Percentiles rank a stretch among this genome's conserved stretches.
These are phyloP conservation scores for Dictyostelium capitatum DNA, from an alignment of 78 protist genomes.

Conservation along the genomic window DNA sequence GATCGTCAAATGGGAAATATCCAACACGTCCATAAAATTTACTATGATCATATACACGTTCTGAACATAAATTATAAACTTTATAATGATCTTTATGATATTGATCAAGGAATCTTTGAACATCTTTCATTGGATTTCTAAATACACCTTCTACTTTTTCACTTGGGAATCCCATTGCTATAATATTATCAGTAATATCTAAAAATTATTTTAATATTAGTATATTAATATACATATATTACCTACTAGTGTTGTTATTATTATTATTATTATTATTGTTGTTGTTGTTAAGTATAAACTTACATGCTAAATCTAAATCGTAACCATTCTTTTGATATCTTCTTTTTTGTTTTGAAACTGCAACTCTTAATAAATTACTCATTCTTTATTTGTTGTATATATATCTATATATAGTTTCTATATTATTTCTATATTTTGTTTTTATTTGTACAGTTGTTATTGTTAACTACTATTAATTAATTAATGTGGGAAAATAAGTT, in stretches of 20 bases:
- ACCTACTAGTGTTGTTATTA: too few relatives aligned
- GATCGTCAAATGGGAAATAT: slow-evolving; percentile 89
- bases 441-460: not conserved
- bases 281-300: too few relatives aligned
- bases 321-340: slow-evolving; percentile 86
- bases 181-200: slow-evolving; percentile 81
- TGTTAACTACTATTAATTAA: too few relatives aligned
- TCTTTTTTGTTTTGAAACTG: slow-evolving; percentile 87
- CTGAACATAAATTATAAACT: slow-evolving; percentile 93
- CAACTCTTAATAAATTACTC: slow-evolving; percentile 68
- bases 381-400: slow-evolving; percentile 23
- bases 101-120: slow-evolving; percentile 78
- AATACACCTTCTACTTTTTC: slow-evolving; percentile 84
- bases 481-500: not conserved
- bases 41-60: slow-evolving; percentile 86
- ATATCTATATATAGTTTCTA: not conserved
- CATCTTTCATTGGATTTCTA: slow-evolving; percentile 84
- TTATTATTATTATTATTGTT: too few relatives aligned
- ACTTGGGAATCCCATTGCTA: slow-evolving; percentile 90
- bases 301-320: slow-evolving; percentile 85
- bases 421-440: not conserved
- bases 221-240: not conserved
- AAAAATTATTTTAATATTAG: not conserved
- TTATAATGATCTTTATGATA: slow-evolving; percentile 82
- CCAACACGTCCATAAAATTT: slow-evolving; percentile 87